Evolutionary conservation across 2,329 filamentous ascomycete genomes (phyloP).

Genomic region (Bipolaris victoriae): DNA sequence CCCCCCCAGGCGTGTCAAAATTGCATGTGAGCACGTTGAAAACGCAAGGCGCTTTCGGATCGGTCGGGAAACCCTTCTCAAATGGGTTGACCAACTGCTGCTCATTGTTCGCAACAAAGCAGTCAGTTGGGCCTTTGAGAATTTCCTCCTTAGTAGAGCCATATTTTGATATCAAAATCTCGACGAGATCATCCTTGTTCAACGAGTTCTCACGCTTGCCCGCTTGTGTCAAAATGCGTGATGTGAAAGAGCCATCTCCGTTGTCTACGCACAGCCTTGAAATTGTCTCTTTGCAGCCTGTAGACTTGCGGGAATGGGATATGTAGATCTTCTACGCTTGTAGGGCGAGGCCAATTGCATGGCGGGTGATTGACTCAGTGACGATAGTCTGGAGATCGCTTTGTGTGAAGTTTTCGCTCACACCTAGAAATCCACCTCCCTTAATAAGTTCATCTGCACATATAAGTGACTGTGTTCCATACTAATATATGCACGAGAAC

Average conservation of each 20-base stretch:
- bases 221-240: background rate
- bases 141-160: conserved; percentile 6
- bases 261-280: background rate
- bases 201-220: background rate
- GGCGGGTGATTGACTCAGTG: background rate
- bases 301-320: background rate
- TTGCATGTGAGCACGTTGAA: background rate
- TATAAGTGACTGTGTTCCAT: background rate
- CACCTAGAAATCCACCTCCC: conserved; percentile 10
- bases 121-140: conserved; percentile 10
- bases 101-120: conserved; percentile 14
- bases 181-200: background rate
- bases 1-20: background rate
- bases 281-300: background rate
- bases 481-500: background rate
- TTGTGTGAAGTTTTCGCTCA: conserved; percentile 17
- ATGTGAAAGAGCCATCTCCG: background rate
- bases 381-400: conserved; percentile 4
- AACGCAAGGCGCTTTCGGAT: background rate
- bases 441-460: conserved; percentile 3
- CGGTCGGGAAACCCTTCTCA: background rate
- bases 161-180: background rate
- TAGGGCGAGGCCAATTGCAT: background rate
- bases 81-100: conserved; percentile 11
- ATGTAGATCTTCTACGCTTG: background rate